Base-by-base conservation (phyloP, 202 grass and related monocot species). In the Zoysia matrella region DNA sequence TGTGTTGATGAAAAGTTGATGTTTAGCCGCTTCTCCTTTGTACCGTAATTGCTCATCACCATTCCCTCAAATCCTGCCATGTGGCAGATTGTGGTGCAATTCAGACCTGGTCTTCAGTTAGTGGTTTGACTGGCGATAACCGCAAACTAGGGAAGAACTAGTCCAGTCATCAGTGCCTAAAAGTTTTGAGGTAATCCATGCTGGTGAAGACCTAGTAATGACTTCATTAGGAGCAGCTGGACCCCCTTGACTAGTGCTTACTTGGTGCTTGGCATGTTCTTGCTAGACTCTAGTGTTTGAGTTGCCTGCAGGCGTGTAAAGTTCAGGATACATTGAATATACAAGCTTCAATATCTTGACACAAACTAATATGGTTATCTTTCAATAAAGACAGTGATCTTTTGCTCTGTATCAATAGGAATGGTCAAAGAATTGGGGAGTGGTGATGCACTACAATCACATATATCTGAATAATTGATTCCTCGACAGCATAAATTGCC, bases 1-100 rank as follows among this genome's bases (percentile, higher is more conserved):
- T 3, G 65, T 46, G 73, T 85, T 62, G 73, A 67, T 82, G 73
- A 89, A 86, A 82, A 86, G 73, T 56, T 69, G 54, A 43, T 79
- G 55, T 30, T 82, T 66, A 79, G 41, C 62, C 47, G 61, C 45
- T 86, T 61, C 22, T 81, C 10, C 2, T 42, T 67, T 74, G 88
- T 82, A 78, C 12, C 50, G 48, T 69, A 67, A 16, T 67, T 62
- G 44, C 13, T 50, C 6, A 49, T 74, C 79, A 10, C 15, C 61
- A 64, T 57, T 50, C 77, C 72, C 81, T 49, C 48, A 9, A 40
- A 77, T 45, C 15, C 60, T 72, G 81, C 89, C 89, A 88, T 47
- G 13, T 91, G 89, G 85, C 47, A 16, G n/a, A 2, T 62, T 47
- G 22, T 56, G 43, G 56, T 61, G 80, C 55, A 69, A 2, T 14